Percentiles rank a stretch among this genome's conserved stretches.
These are phyloP conservation scores for Mikania micrantha DNA, from an alignment of 129 eudicot genomes.

Conservation along the genomic window DNA sequence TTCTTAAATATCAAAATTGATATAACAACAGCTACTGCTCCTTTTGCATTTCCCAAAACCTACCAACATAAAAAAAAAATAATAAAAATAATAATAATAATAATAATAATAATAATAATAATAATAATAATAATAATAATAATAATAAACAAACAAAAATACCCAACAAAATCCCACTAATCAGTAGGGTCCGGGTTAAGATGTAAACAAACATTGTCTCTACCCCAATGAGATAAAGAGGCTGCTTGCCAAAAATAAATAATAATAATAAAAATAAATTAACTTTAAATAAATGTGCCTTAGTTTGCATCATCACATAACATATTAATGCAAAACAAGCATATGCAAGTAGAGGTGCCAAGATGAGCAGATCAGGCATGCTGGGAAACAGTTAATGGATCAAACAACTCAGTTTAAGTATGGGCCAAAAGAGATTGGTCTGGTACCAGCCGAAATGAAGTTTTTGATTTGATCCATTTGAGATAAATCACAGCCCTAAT, in stretches of 20 bases:
- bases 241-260: no score
- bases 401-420: neutral
- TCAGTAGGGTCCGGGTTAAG: no score
- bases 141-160: no score
- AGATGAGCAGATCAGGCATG: neutral
- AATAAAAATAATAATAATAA: no score
- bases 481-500: neutral
- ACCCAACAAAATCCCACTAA: no score
- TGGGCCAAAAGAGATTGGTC: neutral
- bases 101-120: no score
- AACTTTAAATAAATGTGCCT: neutral
- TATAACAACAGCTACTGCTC: slow-evolving; percentile 47
- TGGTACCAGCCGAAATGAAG: no score
- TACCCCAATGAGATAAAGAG: no score
- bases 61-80: neutral
- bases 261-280: no score
- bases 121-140: no score
- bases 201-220: no score
- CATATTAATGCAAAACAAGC: neutral
- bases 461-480: neutral
- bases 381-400: neutral
- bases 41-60: slow-evolving; percentile 50
- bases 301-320: neutral
- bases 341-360: neutral
- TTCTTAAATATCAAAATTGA: slow-evolving; percentile 39